These are phyloP conservation scores for Teratosphaeria destructans DNA, from an alignment of 2,329 filamentous ascomycete genomes.

Conservation along the genomic window DNA sequence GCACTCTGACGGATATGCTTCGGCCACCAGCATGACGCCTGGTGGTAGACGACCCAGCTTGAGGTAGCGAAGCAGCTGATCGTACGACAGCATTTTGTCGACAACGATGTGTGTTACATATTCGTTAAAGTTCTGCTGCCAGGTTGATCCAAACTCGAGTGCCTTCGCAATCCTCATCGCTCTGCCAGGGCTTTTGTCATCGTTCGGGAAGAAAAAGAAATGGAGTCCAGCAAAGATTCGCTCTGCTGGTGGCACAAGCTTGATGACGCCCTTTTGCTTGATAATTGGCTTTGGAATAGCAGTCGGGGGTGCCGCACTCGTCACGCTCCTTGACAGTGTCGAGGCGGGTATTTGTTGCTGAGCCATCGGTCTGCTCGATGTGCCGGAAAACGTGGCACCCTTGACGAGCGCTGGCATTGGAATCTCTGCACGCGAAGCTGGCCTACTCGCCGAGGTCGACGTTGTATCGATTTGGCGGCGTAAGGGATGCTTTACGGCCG, in stretches of 20 bases:
- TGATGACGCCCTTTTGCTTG: slow-evolving; percentile 17
- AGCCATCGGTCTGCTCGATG: not conserved
- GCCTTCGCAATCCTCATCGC: slow-evolving; percentile 64
- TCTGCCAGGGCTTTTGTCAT: slow-evolving; percentile 58
- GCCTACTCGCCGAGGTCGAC: not conserved
- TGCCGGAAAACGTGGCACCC: not conserved
- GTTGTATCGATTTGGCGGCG: not conserved
- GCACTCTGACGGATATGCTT: slow-evolving; percentile 35
- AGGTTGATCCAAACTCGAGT: slow-evolving; percentile 62
- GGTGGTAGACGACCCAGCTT: slow-evolving; percentile 38
- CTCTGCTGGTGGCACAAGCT: slow-evolving; percentile 14
- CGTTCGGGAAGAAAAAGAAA: slow-evolving; percentile 65
- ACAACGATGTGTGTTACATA: slow-evolving; percentile 69
- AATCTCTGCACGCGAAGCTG: not conserved
- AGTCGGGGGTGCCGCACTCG: not conserved
- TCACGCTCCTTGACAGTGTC: not conserved
- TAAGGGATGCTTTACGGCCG: not conserved
- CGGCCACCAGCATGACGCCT: slow-evolving; percentile 40
- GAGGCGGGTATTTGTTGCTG: not conserved
- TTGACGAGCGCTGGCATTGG: not conserved
- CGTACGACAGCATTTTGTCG: slow-evolving; percentile 56
- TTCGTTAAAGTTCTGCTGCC: slow-evolving; percentile 48
- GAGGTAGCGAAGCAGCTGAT: slow-evolving; percentile 51
- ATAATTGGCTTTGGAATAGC: not conserved
- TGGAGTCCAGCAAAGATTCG: slow-evolving; percentile 21